Evolutionary conservation across 2,329 filamentous ascomycete genomes (phyloP), one percentile per base, ranked within the genome.

Genomic region (Falciphora oryzae): DNA sequence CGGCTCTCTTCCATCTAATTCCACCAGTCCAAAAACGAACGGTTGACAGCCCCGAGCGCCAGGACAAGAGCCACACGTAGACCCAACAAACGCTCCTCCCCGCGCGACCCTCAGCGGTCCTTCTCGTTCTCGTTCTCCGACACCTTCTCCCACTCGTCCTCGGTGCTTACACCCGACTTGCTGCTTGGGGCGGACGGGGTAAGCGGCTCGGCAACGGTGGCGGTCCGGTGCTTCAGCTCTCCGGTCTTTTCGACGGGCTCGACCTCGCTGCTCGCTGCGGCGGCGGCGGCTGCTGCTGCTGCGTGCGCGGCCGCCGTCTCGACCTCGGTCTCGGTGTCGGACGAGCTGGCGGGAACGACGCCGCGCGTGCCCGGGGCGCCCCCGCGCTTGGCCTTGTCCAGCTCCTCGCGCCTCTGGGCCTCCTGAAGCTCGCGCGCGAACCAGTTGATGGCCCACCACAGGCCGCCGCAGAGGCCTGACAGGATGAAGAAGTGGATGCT

Each of bases 361-460:
- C 69, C 67, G 65, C 70, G 73, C 65, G 66, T 65, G 65, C 68
- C 67, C 68, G 71, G 73, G 28, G 77, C 75, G 50, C 72, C 69
- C 7, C 10, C 29, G 62, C 74, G 74, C 67, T 76, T 73, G 44
- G 22, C 44, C 71, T 78, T 78, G 66, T 80, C 75, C 62, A 76
- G 76, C 66, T 79, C 77, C 66, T 79, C 75, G 32, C 71, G 75
- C 57, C 72, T 77, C 72, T 84, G 82, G 66, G 79, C 79, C 62
- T 74, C 73, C 67, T 77, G 78, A 61, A 87, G 74, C 78, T 87
- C 94, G 59, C 79, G 79, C 64, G 92, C 93, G 73, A 99, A 98
- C 95, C 95, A 99, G 83, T 98, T 98, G 79, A 98, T 93, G 65
- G 90, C 87, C 80, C 86, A 93, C 95, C 95, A 99, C 50, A 98